Evolutionary conservation across 805 yeast genomes (phyloP), one percentile per base, ranked within the genome.

Genomic region (Pichia deserticola): DNA sequence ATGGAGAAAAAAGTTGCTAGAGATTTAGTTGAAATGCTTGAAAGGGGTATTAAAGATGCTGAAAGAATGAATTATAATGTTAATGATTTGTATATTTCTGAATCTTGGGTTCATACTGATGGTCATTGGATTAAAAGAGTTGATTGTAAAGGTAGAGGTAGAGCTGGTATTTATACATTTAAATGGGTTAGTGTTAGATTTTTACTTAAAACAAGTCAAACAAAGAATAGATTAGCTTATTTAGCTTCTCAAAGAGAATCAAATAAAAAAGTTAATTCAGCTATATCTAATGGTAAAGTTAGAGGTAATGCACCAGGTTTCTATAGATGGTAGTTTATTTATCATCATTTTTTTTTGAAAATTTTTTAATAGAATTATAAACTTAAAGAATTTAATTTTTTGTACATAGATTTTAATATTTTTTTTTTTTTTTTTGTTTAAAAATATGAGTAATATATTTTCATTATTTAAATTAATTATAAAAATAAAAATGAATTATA

Each of bases 61-160:
- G 70, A 77, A 50, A 71, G 69, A 38, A 66, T 84, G 55, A 81
- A 82, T 3, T 66, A 85, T 53, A 68, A 82, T 53, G 76, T 80
- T 28, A 77, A 83, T 51, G 77, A 77, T 37, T 65, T 89, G 40
- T 87, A 84, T 59, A 77, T 92, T 50, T 79, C 83, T 41, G 86
- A 86, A 61, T 79, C 89, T 51, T 92, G 97, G 97, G 82, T 82
- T 30, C 97, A 97, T 40, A 82, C 89, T 50, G 98, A 92, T 66
- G 96, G 96, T 25, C 61, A 68, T 46, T 81, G 85, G 82, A 60
- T 63, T 32, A 83, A 79, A 65, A 77, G 93, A 64, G 67, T 81
- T 9, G 97, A 92, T 58, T 75, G 77, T 63, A 89, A 89, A 71
- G 96, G 93, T 55, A 82, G 98, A 71, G 97, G 97, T 55, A 80